Conservation (phyloP, 164 flowering plant genomes). For the Cinnamomum micranthum region DNA sequence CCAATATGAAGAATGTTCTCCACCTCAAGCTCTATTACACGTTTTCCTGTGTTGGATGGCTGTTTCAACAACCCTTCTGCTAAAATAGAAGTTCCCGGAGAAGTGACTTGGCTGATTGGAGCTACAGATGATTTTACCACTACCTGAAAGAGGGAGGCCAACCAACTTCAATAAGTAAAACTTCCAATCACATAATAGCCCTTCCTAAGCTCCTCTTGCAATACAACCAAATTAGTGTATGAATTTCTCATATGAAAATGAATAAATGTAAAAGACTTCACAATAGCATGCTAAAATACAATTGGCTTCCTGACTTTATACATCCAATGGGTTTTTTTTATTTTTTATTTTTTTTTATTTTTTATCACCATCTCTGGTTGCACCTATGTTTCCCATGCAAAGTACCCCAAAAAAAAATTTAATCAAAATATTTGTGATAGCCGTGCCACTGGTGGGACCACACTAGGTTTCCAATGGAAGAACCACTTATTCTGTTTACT, state of each 20-base stretch:
- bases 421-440: no score
- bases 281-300: background rate
- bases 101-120: conserved; percentile 38
- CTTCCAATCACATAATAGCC: background rate
- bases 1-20: conserved; percentile 76
- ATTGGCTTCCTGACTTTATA: background rate
- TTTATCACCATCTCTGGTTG: no score
- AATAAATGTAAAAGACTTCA: no score
- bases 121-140: conserved; percentile 52
- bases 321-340: no score
- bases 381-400: no score
- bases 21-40: conserved; percentile 55
- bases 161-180: background rate
- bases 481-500: no score
- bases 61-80: conserved; percentile 62
- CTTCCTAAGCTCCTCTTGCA: background rate
- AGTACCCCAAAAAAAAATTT: no score
- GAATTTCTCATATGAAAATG: background rate
- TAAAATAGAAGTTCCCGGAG: conserved; percentile 74
- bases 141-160: conserved; percentile 40
- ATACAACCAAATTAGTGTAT: background rate
- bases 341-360: no score
- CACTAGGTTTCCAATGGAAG: no score
- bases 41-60: conserved; percentile 40
- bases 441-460: no score